These are phyloP conservation scores for Cercospora sp. DNA, from an alignment of 2,329 filamentous ascomycete genomes.

Conservation along the genomic window DNA sequence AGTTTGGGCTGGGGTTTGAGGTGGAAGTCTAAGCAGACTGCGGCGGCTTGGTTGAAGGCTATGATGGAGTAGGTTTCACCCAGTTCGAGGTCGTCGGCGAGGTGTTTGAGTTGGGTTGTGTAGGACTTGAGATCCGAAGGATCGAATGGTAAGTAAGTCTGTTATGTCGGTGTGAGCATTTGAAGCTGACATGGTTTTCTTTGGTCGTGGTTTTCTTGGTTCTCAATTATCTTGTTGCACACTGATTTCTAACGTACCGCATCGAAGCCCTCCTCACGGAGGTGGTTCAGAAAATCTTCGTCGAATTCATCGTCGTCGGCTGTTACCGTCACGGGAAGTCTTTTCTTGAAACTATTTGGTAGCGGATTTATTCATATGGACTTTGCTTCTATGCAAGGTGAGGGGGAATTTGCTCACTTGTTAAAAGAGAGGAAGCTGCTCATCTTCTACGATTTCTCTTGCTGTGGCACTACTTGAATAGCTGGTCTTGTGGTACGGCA, in stretches of 20 bases:
- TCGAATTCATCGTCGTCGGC: slow-evolving; percentile 43
- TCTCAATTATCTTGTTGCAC: neutral
- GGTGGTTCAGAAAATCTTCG: slow-evolving; percentile 39
- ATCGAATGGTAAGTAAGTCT: slow-evolving; percentile 40
- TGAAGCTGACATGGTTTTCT: no score
- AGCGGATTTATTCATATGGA: neutral
- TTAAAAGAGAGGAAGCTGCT: neutral
- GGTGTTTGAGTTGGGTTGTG: slow-evolving; percentile 36
- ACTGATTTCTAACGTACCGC: slow-evolving; percentile 18
- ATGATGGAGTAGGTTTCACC: slow-evolving; percentile 37
- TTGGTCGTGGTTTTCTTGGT: neutral
- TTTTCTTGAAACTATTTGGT: slow-evolving; percentile 28
- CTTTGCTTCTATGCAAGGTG: neutral
- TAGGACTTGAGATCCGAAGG: slow-evolving; percentile 32
- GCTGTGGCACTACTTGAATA: no score
- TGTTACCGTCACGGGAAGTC: slow-evolving; percentile 41
- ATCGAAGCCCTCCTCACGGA: slow-evolving; percentile 47
- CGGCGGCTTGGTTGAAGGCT: slow-evolving; percentile 46
- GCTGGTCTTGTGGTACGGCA: neutral
- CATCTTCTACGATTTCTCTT: neutral
- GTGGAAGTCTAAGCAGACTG: slow-evolving; percentile 42
- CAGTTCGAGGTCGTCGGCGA: slow-evolving; percentile 43
- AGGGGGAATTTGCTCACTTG: neutral
- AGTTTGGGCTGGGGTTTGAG: slow-evolving; percentile 45
- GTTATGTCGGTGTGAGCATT: neutral